phyloP scores from a whole-genome alignment of 2,329 filamentous ascomycete genomes.

The Fusarium fracticaudum region DNA sequence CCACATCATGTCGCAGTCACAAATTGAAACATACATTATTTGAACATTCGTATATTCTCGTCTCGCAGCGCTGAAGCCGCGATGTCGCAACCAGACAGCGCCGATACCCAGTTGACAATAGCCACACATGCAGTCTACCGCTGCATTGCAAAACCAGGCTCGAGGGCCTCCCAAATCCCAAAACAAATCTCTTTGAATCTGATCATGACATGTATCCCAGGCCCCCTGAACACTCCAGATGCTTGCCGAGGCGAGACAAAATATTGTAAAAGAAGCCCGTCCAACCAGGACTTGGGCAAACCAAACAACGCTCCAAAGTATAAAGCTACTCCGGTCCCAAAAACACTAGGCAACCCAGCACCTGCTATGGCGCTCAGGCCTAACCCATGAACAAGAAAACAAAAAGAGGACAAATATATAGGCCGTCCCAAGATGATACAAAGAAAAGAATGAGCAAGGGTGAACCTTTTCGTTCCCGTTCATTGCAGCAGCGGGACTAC shows the following conservation, averaged over 20 bases:
- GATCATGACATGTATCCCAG: constrained; percentile 47
- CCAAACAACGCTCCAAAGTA: constrained; percentile 43
- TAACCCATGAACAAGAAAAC: constrained; percentile 31
- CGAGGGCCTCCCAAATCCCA: constrained; percentile 45
- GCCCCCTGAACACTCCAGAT: constrained; percentile 45
- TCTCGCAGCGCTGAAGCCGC: constrained; percentile 46
- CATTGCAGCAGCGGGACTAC: constrained; percentile 45
- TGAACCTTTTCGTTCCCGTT: constrained; percentile 43
- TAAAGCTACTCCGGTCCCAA: constrained; percentile 33
- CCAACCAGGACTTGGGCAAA: constrained; percentile 42
- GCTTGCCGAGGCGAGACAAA: constrained; percentile 43
- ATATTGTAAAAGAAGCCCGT: constrained; percentile 34
- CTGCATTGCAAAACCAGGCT: constrained; percentile 50
- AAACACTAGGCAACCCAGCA: constrained; percentile 32
- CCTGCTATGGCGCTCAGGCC: constrained; percentile 21
- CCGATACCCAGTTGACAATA: constrained; percentile 48
- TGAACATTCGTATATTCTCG: constrained; percentile 53
- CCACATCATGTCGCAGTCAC: background rate
- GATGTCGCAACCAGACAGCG: constrained; percentile 46
- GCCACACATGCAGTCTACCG: constrained; percentile 45
- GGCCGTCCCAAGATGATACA: constrained; percentile 43
- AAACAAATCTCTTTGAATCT: constrained; percentile 46
- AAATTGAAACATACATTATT: constrained; percentile 5
- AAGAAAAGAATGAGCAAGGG: constrained; percentile 43
- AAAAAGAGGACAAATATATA: constrained; percentile 46